Percentiles rank a stretch among this genome's conserved stretches.
Conservation (phyloP, 805 yeast genomes). For the Zygotorulaspora chibaensis region DNA sequence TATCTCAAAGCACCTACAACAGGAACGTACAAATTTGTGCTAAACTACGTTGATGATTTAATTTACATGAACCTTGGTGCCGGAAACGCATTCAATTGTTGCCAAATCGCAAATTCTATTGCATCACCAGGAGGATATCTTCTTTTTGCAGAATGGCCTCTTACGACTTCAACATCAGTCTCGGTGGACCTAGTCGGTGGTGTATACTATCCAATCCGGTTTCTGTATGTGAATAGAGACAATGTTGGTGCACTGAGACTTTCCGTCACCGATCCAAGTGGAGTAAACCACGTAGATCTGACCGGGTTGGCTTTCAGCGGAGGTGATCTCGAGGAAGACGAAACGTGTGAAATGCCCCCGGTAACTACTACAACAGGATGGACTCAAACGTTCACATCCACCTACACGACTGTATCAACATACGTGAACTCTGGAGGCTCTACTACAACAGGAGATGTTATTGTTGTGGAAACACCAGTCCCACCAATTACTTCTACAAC, state of each 20-base stretch:
- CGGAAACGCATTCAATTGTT: too few relatives aligned
- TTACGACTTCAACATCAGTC: too few relatives aligned
- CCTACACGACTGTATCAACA: slow-evolving; percentile 14
- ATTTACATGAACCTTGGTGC: too few relatives aligned
- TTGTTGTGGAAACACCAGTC: slow-evolving; percentile 15
- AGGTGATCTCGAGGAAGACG: slow-evolving; percentile 4
- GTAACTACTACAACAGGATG: slow-evolving; percentile 15
- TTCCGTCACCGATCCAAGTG: slow-evolving; percentile 21
- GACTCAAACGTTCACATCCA: slow-evolving; percentile 12
- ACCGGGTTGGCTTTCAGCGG: slow-evolving; percentile 16
- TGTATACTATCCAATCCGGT: slow-evolving; percentile 30
- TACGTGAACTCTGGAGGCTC: slow-evolving; percentile 8
- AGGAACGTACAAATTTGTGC: too few relatives aligned
- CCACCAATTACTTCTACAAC: slow-evolving; percentile 1
- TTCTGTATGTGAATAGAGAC: slow-evolving; percentile 23
- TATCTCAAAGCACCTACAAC: too few relatives aligned
- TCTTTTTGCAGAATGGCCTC: too few relatives aligned
- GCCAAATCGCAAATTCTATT: too few relatives aligned
- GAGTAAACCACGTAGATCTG: slow-evolving; percentile 15
- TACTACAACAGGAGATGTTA: slow-evolving; percentile 14
- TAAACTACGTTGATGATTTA: too few relatives aligned
- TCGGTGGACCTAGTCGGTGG: slow-evolving; percentile 21
- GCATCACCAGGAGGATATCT: too few relatives aligned
- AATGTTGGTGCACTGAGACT: slow-evolving; percentile 16
- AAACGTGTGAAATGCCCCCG: slow-evolving; percentile 1